Percentiles rank a stretch among this genome's conserved stretches.
Evolutionary conservation across 192 early-diverging fungal species (phyloP).

Genomic region (Umbelopsis isabellina): DNA sequence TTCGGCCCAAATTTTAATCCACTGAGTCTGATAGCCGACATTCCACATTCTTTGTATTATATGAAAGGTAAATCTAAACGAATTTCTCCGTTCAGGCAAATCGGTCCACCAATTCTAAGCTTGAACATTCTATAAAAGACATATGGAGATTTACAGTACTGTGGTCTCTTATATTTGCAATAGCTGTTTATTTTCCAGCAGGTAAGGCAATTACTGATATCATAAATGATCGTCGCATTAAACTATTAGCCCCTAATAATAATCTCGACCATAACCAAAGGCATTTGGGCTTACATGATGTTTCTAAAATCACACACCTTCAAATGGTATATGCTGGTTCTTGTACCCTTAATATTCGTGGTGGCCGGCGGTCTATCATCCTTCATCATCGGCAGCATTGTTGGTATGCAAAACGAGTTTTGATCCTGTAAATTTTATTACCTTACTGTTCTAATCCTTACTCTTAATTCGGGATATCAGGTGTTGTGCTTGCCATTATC

Average conservation of each 20-base stretch:
- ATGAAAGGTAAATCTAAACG: constrained; percentile 36
- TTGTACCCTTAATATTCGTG: constrained; percentile 43
- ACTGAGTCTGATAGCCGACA: constrained; percentile 39
- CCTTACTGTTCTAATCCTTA: neutral
- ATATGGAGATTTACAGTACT: constrained; percentile 62
- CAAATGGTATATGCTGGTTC: constrained; percentile 30
- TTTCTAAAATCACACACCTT: constrained; percentile 40
- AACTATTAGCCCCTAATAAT: constrained; percentile 24
- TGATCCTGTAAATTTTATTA: neutral
- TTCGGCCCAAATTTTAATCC: constrained; percentile 42
- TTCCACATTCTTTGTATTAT: constrained; percentile 48
- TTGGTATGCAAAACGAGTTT: constrained; percentile 41
- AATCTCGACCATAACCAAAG: constrained; percentile 42
- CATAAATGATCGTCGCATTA: too few species aligned
- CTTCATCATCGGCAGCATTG: constrained; percentile 47
- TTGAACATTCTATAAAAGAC: constrained; percentile 42
- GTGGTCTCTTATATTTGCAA: constrained; percentile 66
- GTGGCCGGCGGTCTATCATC: constrained; percentile 43
- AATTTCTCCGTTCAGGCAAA: neutral
- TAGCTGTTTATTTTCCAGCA: constrained; percentile 61
- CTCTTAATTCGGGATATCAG: constrained; percentile 30
- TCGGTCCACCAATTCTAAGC: neutral
- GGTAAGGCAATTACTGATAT: constrained; percentile 50
- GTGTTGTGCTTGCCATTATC: constrained; percentile 56
- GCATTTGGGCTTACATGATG: constrained; percentile 47